A percentile compares a stretch with the other conserved stretches of the same genome.
These are phyloP conservation scores for Chrysoporthe deuterocubensis DNA, from an alignment of 2,329 filamentous ascomycete genomes.

Conservation along the genomic window DNA sequence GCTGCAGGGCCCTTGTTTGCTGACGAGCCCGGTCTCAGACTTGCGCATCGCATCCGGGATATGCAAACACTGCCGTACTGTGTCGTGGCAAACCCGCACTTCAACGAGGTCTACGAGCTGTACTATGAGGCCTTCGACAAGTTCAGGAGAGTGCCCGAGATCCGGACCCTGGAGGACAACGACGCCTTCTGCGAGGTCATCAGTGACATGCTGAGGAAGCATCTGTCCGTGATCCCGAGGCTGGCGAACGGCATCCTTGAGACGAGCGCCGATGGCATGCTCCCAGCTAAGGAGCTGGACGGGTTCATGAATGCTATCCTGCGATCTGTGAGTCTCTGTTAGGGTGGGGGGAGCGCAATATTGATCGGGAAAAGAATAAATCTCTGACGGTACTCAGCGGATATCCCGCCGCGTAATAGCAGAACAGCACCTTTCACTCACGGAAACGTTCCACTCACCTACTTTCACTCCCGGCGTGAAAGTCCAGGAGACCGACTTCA, in stretches of 20 bases:
- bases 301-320: conserved; percentile 94
- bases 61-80: conserved; percentile 97
- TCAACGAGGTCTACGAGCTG: conserved; percentile 92
- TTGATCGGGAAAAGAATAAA: background rate
- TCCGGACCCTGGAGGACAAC: conserved; percentile 87
- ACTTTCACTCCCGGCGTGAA: conserved; percentile 81
- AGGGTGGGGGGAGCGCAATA: background rate
- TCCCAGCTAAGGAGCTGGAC: conserved; percentile 82
- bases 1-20: background rate
- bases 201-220: conserved; percentile 78
- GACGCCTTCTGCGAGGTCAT: conserved; percentile 83
- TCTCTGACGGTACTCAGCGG: conserved; percentile 55
- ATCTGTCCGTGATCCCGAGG: conserved; percentile 91
- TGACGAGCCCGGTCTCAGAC: conserved; percentile 49
- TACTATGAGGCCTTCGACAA: conserved; percentile 97
- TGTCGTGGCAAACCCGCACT: conserved; percentile 92
- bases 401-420: conserved; percentile 97
- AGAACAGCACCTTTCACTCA: conserved; percentile 93
- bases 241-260: conserved; percentile 94
- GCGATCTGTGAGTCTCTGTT: conserved; percentile 68
- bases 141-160: conserved; percentile 81
- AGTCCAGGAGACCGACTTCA: conserved; percentile 76
- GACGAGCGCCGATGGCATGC: conserved; percentile 70
- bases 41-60: conserved; percentile 92
- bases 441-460: conserved; percentile 88